phyloP scores from a whole-genome alignment of 2,329 filamentous ascomycete species.

The Claviceps monticola region DNA sequence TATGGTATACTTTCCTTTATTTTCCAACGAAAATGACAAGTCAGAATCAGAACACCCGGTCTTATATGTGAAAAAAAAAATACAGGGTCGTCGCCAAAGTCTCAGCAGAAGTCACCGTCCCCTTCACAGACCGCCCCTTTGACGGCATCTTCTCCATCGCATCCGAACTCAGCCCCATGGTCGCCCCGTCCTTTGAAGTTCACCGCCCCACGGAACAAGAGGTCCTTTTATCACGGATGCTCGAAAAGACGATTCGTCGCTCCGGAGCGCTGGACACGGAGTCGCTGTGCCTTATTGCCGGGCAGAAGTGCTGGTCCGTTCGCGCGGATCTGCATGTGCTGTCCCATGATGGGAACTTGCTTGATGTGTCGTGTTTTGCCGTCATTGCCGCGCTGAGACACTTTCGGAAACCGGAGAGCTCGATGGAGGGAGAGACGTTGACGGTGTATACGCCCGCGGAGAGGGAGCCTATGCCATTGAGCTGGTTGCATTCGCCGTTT shows the following conservation, averaged over 20 bases:
- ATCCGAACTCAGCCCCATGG: conserved; percentile 85
- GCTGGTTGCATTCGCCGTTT: conserved; percentile 82
- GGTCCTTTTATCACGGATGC: conserved; percentile 69
- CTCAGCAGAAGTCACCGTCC: conserved; percentile 76
- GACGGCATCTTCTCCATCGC: conserved; percentile 91
- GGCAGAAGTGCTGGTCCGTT: conserved; percentile 81
- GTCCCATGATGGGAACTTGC: conserved; percentile 78
- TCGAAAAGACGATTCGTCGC: conserved; percentile 88
- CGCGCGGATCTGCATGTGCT: conserved; percentile 86
- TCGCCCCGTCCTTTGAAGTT: conserved; percentile 77
- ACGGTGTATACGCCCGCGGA: conserved; percentile 76
- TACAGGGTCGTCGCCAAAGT: conserved; percentile 68
- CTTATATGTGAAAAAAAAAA: background rate
- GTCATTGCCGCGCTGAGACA: conserved; percentile 81
- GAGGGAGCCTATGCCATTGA: conserved; percentile 77
- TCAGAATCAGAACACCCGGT: no score
- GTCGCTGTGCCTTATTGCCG: conserved; percentile 84
- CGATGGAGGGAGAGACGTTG: conserved; percentile 69
- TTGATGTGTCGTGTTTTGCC: conserved; percentile 75
- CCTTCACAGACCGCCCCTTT: conserved; percentile 78
- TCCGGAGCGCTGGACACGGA: conserved; percentile 90
- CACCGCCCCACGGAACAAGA: conserved; percentile 75
- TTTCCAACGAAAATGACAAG: background rate
- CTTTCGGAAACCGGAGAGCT: conserved; percentile 81
- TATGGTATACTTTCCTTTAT: background rate